Evolutionary conservation across 164 flowering plant genomes (phyloP), one percentile per base, ranked within the genome.

Genomic region (Nymphaea colorata): DNA sequence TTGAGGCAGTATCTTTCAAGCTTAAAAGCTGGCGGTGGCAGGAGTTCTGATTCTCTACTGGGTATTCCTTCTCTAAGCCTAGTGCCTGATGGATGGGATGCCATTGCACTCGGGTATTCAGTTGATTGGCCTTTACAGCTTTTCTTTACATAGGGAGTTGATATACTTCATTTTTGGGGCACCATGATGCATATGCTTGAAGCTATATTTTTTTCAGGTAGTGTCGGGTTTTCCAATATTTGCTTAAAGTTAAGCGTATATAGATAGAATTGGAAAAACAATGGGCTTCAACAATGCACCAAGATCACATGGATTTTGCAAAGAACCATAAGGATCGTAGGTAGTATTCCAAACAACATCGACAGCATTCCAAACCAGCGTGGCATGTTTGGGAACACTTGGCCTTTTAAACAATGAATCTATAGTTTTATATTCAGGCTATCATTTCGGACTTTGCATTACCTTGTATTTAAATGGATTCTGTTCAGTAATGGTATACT

Each of bases 211-310:
- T 61, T 61, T 78, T 42, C 79, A 94, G 99, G 82, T 94, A 94
- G 67, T 75, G 73, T 64, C 82, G 77, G 78, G 81, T 95, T 65
- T 95, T 95, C 73, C 98, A 92, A 72, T 88, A 95, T 73, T 82
- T 91, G 77, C 83, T 92, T 66, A 84, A 96, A 74, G 86, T 95
- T 42, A 95, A 90, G 69, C 78, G 96, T 66, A 92, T 98, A 36
- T 98, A 95, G 67, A 90, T 95, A 94, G 98, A 95, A 77, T 82
- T 95, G 85, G 99, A 95, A 70, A 95, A 92, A 73, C 87, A 96
- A 55, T 95, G 99, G 99, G 99, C 98, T 67, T 85, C 90, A 66
- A 89, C 83, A 57, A 95, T 88, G 96, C 96, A 92, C 75, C 96
- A 95, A 81, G 96, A 88, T 82, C 98, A 91, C 74, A 79, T 81